Percentiles rank a stretch among this genome's conserved stretches.
Evolutionary conservation across 2,329 filamentous ascomycete species (phyloP).

Genomic region (Pseudocercospora cruenta): DNA sequence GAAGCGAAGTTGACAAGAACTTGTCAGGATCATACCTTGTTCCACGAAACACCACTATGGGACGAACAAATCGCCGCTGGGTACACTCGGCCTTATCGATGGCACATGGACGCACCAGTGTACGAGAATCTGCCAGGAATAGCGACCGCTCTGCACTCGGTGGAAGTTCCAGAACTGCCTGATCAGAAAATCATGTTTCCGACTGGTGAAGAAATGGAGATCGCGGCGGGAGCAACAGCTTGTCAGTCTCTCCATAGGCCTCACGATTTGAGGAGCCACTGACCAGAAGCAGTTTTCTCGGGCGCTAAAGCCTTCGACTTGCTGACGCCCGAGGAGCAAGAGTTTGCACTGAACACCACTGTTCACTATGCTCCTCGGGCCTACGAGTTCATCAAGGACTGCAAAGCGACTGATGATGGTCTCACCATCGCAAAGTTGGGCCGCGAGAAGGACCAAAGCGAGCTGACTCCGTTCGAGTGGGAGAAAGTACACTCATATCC

Average conservation of each 20-base stretch:
- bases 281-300: constrained; percentile 30
- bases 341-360: constrained; percentile 36
- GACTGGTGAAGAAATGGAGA: constrained; percentile 21
- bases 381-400: constrained; percentile 38
- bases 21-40: constrained; percentile 30
- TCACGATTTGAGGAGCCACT: not conserved
- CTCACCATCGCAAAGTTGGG: constrained; percentile 30
- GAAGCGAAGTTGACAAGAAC: not conserved
- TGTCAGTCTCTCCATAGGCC: constrained; percentile 21
- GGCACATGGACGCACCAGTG: constrained; percentile 39
- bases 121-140: constrained; percentile 38
- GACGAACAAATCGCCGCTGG: constrained; percentile 21
- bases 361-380: constrained; percentile 36
- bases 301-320: constrained; percentile 34
- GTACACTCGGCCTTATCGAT: constrained; percentile 36
- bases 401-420: constrained; percentile 38
- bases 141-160: constrained; percentile 32
- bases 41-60: constrained; percentile 36
- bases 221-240: constrained; percentile 33
- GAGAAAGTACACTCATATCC: constrained; percentile 34
- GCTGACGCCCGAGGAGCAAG: constrained; percentile 32
- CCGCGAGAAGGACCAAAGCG: constrained; percentile 20
- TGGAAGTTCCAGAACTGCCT: constrained; percentile 30
- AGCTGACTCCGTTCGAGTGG: constrained; percentile 28
- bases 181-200: constrained; percentile 34